Percentiles rank a stretch among this genome's conserved stretches.
Conservation (phyloP, 2,329 filamentous ascomycete genomes). For the Scleromitrula shiraiana region DNA sequence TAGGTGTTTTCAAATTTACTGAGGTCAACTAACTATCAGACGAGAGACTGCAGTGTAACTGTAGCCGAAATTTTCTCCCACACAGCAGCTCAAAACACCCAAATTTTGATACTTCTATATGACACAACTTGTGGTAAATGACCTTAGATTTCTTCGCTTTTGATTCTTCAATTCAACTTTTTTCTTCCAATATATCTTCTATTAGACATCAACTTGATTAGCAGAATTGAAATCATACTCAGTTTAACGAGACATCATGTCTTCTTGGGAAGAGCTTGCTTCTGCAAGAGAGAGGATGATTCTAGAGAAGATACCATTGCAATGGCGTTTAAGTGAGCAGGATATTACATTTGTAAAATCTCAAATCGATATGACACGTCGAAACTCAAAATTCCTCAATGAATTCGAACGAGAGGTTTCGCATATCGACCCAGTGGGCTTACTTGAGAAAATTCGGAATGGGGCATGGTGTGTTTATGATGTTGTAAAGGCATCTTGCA, state of each 20-base stretch:
- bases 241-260: no score
- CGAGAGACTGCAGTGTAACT: conserved; percentile 8
- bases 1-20: no score
- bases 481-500: conserved; percentile 43
- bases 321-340: not conserved
- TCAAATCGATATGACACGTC: not conserved
- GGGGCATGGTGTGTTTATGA: conserved; percentile 47
- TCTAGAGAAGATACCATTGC: not conserved
- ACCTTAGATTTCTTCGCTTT: not conserved
- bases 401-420: conserved; percentile 39
- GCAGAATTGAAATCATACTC: not conserved
- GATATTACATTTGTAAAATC: not conserved
- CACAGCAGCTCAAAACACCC: not conserved
- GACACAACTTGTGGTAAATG: not conserved
- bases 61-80: not conserved
- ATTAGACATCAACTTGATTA: not conserved
- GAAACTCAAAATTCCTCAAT: conserved; percentile 26
- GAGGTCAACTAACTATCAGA: no score
- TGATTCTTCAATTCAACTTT: not conserved
- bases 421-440: conserved; percentile 44
- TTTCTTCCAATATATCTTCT: not conserved
- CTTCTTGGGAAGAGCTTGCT: not conserved
- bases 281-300: not conserved
- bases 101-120: not conserved
- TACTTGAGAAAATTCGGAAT: conserved; percentile 41